Base-by-base conservation (phyloP, 75 land plant species). In the Cryptomeria japonica region DNA sequence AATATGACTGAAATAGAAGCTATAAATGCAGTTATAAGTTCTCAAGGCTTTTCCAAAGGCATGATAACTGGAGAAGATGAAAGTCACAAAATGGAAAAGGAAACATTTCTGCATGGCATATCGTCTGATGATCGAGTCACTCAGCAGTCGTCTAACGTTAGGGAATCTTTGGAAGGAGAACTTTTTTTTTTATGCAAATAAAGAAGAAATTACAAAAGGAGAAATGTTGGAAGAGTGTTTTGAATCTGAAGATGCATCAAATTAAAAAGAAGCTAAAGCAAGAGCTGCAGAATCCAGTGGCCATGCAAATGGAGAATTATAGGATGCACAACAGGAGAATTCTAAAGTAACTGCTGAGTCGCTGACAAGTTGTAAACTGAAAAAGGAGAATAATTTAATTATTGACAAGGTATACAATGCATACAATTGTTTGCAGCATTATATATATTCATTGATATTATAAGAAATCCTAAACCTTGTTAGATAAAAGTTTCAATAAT, bases 131-230 rank as follows among this genome's bases (percentile, higher is more conserved):
- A 38, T 78, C 25, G 8, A 8, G 80, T 39, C 42, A 16, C 80
- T 38, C 79, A 76, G 79, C 79, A 34, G 79, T 13, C 80, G 7
- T 77, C 41, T 37, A 77, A 77, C 41, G n/a, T n/a, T 76, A 76
- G 79, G 79, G 18, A 78, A 38, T 5, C 80, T 78, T 78, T 25
- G 80, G 42, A 78, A 78, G 80, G 80, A 78, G 38, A 78, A 78
- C 42, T 16, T 78, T 19, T 41, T 38, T 38, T 78, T 37, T 78
- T 41, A 78, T 78, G 80, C 7, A 37, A 78, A 78, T 78, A 78
- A 37, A 78, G 80, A 32, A 78, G 39, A 76, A 14, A 36, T 0
- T 14, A 78, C 22, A 78, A 38, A 37, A 38, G 42, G 19, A 19
- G 80, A 78, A 37, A 78, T 78, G 80, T 41, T 39, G 42, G 44